phyloP scores from a whole-genome alignment of 805 yeast genomes.

The Candida oleophila region DNA sequence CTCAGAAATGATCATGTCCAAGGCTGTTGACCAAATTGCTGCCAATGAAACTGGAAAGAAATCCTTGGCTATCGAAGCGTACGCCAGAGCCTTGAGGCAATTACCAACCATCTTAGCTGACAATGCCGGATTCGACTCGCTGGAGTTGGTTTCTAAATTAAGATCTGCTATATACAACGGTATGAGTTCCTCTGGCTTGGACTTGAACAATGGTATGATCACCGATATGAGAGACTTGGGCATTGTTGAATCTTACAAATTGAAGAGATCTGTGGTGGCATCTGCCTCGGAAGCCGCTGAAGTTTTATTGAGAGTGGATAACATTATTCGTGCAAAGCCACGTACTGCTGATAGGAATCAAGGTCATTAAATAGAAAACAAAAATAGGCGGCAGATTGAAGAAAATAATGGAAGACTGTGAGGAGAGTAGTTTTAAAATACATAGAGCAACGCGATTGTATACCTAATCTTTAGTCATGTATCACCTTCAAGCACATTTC shows the following conservation, averaged over 20 bases:
- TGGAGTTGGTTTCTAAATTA: conserved; percentile 86
- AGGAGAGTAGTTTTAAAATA: neutral
- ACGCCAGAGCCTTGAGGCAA: conserved; percentile 91
- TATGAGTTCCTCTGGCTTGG: conserved; percentile 86
- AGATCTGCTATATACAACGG: conserved; percentile 92
- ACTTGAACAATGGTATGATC: conserved; percentile 76
- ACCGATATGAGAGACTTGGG: conserved; percentile 96
- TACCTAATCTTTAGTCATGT: neutral
- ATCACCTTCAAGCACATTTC: neutral
- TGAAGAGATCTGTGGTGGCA: conserved; percentile 90
- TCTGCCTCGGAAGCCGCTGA: conserved; percentile 99
- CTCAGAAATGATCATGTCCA: conserved; percentile 87
- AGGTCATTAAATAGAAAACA: conserved; percentile 4
- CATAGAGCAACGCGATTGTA: neutral
- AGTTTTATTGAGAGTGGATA: conserved; percentile 91
- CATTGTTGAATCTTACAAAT: conserved; percentile 86
- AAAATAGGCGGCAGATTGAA: neutral
- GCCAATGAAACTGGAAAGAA: conserved; percentile 92
- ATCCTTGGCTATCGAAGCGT: conserved; percentile 90
- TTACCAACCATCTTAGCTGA: conserved; percentile 94
- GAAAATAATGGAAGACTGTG: too few species aligned
- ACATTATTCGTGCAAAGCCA: conserved; percentile 95
- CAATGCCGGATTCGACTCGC: conserved; percentile 94
- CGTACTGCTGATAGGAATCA: conserved; percentile 88
- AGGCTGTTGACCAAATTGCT: conserved; percentile 91